Evolutionary conservation across 768 basidiomycete genomes (phyloP).

Genomic region (Dendrothele bispora): DNA sequence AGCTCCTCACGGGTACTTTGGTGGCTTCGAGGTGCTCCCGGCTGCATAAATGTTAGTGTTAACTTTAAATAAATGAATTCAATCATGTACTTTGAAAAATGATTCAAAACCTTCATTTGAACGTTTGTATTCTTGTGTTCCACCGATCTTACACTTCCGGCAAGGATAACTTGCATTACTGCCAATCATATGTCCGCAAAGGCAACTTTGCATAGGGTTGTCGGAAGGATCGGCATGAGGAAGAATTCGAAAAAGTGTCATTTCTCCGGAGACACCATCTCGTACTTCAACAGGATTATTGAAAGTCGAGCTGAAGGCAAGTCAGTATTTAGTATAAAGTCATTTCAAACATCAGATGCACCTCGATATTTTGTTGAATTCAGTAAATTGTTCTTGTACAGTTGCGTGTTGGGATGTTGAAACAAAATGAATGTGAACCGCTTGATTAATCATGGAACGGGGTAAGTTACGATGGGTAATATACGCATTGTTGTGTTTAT

Average conservation of each 20-base stretch:
- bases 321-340: background rate
- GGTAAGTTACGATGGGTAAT: slow-evolving; percentile 20
- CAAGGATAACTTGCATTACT: slow-evolving; percentile 27
- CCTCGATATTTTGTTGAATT: slow-evolving; percentile 14
- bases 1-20: slow-evolving; percentile 1
- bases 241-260: slow-evolving; percentile 9
- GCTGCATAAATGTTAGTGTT: no score
- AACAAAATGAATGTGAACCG: slow-evolving; percentile 22
- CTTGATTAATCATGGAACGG: slow-evolving; percentile 20
- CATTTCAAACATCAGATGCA: background rate
- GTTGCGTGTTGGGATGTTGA: slow-evolving; percentile 26
- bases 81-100: slow-evolving; percentile 16
- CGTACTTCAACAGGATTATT: slow-evolving; percentile 7
- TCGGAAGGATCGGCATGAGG: slow-evolving; percentile 13
- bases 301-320: slow-evolving; percentile 4
- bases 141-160: slow-evolving; percentile 23
- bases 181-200: slow-evolving; percentile 26
- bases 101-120: slow-evolving; percentile 18
- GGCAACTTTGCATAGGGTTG: slow-evolving; percentile 26
- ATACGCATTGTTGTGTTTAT: slow-evolving; percentile 26
- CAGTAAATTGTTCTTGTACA: slow-evolving; percentile 21
- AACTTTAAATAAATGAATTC: background rate
- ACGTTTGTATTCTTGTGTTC: slow-evolving; percentile 16
- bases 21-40: background rate
- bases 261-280: slow-evolving; percentile 9